Evolutionary conservation across 768 basidiomycete genomes (phyloP), one percentile per base, ranked within the genome.

Genomic region (Neoboletus brunneissimus): DNA sequence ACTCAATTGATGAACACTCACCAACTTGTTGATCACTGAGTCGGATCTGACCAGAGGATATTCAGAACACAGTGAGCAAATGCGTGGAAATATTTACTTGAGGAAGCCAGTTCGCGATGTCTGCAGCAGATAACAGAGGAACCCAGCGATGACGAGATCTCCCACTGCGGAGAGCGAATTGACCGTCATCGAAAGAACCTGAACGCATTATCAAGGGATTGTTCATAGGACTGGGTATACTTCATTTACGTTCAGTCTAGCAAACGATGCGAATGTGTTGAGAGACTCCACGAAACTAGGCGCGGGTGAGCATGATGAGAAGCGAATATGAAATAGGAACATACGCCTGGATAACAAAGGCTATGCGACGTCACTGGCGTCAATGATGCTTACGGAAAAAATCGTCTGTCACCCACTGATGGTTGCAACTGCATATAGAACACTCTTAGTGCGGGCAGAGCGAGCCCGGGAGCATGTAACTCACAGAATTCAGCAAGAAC

Each of bases 101-200:
- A 2, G 18, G 37, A 38, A 38, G 37, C 37, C 37, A 38, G 37
- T 38, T 10, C 37, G 37, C 10, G 37, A 38, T n/a, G 15, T 18
- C 37, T 38, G 37, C 37, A 38, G 18, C 10, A 38, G 37, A 38
- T 38, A 38, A n/a, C 37, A 38, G 37, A 38, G 37, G 8, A n/a
- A 38, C 16, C 37, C 37, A 0, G 83, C 81, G 38, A 85, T 84
- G 10, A 79, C 56, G 13, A 81, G 63, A 43, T 85, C 83, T 2
- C 75, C 75, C 10, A 70, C 69, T 0, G 80, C 77, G 3, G 81
- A 76, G 4, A 79, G 65, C 0, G 74, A 81, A 58, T 84, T 84
- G 60, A 85, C 76, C 3, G 80, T 69, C 45, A 79, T 79, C 0
- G 81, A 78, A 38, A 84, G 65, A 5, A 73, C 9, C 67, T 68